phyloP scores from a whole-genome alignment of 768 basidiomycete species.

The Lentinus tigrinus region DNA sequence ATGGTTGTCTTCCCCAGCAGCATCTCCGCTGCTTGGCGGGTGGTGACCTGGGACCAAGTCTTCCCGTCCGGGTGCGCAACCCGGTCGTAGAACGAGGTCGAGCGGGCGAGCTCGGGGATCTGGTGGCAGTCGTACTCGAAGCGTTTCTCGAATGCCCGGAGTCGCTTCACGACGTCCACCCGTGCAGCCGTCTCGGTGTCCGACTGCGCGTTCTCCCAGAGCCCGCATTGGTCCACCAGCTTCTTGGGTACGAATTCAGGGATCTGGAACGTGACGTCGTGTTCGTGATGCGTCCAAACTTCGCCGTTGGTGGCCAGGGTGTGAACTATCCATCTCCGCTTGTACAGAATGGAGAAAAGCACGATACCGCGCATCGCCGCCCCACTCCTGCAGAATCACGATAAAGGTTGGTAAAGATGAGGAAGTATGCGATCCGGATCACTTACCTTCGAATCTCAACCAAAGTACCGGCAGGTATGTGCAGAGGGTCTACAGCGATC shows the following conservation, averaged over 20 bases:
- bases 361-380: conserved; percentile 17
- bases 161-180: conserved; percentile 56
- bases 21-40: conserved; percentile 47
- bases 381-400: neutral
- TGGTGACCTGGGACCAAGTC: conserved; percentile 56
- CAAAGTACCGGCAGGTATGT: conserved; percentile 30
- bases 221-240: conserved; percentile 50
- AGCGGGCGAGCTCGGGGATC: conserved; percentile 23
- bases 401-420: neutral
- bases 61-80: conserved; percentile 46
- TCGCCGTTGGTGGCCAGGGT: conserved; percentile 42
- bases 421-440: neutral
- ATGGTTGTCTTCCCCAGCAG: conserved; percentile 21
- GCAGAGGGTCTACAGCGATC: conserved; percentile 1
- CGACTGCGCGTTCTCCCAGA: conserved; percentile 21
- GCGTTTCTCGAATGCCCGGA: conserved; percentile 51
- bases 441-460: conserved; percentile 32
- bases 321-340: conserved; percentile 3
- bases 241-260: conserved; percentile 51
- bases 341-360: neutral
- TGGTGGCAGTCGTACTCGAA: conserved; percentile 42
- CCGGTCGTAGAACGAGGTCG: conserved; percentile 37
- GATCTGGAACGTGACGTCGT: conserved; percentile 62
- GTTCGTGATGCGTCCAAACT: conserved; percentile 43
- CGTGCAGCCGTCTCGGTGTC: conserved; percentile 52